phyloP scores from a whole-genome alignment of 306 rosid species.

The Inga leiocalycina region DNA sequence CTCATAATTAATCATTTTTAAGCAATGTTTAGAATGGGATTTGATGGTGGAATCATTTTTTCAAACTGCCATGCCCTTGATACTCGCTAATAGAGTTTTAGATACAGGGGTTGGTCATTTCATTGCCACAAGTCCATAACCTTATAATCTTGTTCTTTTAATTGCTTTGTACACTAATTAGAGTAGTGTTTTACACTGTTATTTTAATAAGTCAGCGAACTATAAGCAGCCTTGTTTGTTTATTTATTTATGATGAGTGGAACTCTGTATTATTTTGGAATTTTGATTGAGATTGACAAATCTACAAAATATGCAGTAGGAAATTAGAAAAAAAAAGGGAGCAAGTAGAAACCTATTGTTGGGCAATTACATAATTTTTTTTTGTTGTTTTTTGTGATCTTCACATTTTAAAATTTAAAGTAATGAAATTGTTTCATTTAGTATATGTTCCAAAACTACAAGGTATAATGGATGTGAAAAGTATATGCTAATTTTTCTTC shows the following conservation, averaged over 20 bases:
- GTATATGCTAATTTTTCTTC: too few species aligned
- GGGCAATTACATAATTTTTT: too few species aligned
- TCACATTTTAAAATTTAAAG: too few species aligned
- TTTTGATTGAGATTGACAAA: background rate
- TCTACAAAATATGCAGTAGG: background rate
- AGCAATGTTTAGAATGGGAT: constrained; percentile 37
- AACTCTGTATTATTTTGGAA: background rate
- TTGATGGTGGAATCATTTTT: constrained; percentile 29
- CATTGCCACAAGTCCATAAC: constrained; percentile 10
- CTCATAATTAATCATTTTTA: constrained; percentile 17
- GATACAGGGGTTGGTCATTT: constrained; percentile 7
- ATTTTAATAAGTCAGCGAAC: background rate
- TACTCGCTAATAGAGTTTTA: constrained; percentile 11
- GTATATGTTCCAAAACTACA: too few species aligned
- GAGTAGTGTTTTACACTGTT: background rate
- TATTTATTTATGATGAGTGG: background rate
- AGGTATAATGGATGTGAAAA: too few species aligned
- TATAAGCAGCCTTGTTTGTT: background rate
- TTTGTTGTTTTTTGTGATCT: too few species aligned
- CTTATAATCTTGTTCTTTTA: background rate
- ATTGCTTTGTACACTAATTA: background rate
- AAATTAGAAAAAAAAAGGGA: too few species aligned
- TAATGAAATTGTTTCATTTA: too few species aligned
- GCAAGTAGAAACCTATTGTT: background rate
- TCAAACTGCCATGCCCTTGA: constrained; percentile 25